phyloP scores from a whole-genome alignment of 1,284 basidiomycete species.

The Anthracocystis walkeri region DNA sequence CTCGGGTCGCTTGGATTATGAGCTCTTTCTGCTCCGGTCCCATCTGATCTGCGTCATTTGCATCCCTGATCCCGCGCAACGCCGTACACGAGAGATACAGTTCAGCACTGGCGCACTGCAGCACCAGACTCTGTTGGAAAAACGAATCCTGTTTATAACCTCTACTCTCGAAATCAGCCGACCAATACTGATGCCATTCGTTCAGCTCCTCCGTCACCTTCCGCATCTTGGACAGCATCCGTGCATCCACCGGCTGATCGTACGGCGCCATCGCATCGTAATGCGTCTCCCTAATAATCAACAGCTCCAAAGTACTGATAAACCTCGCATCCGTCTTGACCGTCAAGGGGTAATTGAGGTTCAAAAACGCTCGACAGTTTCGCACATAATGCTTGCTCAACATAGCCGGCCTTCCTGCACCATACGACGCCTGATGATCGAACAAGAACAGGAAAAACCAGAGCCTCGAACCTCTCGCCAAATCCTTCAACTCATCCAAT shows the following conservation, averaged over 20 bases:
- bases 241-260: conserved; percentile 85
- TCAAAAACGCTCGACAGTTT: conserved; percentile 82
- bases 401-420: conserved; percentile 88
- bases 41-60: conserved; percentile 91
- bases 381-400: conserved; percentile 83
- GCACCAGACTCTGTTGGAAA: conserved; percentile 84
- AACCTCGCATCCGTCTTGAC: conserved; percentile 89
- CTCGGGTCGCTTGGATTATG: conserved; percentile 92
- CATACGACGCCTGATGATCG: conserved; percentile 84
- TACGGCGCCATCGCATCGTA: conserved; percentile 87
- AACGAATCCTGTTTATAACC: conserved; percentile 85
- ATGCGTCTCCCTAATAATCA: conserved; percentile 88
- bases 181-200: conserved; percentile 88
- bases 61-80: conserved; percentile 75
- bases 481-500: conserved; percentile 43
- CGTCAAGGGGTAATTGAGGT: conserved; percentile 83
- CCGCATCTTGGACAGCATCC: conserved; percentile 84
- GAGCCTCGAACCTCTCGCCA: conserved; percentile 76
- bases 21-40: conserved; percentile 90
- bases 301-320: conserved; percentile 81
- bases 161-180: conserved; percentile 79
- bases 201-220: conserved; percentile 85
- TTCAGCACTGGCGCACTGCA: conserved; percentile 89
- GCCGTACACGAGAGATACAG: conserved; percentile 93
- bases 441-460: conserved; percentile 95